Percentiles rank a stretch among this genome's conserved stretches.
Conservation (phyloP, 306 rosid genomes). For the Hylodesmum podocarpum region DNA sequence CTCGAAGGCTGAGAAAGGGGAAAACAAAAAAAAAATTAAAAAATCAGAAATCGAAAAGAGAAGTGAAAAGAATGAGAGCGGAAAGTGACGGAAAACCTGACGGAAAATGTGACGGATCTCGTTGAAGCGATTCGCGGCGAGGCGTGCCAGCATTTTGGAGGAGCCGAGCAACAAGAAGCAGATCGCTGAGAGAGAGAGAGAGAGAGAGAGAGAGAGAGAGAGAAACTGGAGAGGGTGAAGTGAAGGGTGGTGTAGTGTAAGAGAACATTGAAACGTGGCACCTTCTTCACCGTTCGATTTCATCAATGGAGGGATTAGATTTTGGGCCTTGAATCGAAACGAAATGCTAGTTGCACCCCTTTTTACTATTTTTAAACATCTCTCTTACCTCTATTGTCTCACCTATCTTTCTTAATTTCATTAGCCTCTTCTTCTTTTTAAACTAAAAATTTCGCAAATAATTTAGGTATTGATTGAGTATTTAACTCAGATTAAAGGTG, state of each 20-base stretch:
- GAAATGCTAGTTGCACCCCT: too few species aligned
- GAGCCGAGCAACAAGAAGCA: neutral
- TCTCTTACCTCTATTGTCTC: too few species aligned
- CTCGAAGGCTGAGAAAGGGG: conserved; percentile 57
- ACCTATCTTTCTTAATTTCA: too few species aligned
- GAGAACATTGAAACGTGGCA: conserved; percentile 24
- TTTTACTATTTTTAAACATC: too few species aligned
- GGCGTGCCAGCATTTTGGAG: conserved; percentile 80
- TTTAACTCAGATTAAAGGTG: too few species aligned
- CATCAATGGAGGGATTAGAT: neutral
- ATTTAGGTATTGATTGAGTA: too few species aligned
- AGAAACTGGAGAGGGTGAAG: neutral
- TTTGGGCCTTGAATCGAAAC: conserved; percentile 24
- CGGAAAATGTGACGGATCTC: conserved; percentile 83
- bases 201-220: neutral
- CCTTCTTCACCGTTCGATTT: conserved; percentile 10
- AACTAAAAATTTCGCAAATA: too few species aligned
- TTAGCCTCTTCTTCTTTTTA: too few species aligned
- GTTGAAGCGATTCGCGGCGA: conserved; percentile 66
- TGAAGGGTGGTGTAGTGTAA: conserved; percentile 12
- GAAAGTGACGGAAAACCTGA: conserved; percentile 56
- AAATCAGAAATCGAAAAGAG: neutral
- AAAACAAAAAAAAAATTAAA: neutral
- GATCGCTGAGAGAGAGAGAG: conserved; percentile 24
- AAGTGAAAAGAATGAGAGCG: conserved; percentile 13